Conservation (phyloP, 2,329 filamentous ascomycete species). For the Paraphaeosphaeria sporulosa region DNA sequence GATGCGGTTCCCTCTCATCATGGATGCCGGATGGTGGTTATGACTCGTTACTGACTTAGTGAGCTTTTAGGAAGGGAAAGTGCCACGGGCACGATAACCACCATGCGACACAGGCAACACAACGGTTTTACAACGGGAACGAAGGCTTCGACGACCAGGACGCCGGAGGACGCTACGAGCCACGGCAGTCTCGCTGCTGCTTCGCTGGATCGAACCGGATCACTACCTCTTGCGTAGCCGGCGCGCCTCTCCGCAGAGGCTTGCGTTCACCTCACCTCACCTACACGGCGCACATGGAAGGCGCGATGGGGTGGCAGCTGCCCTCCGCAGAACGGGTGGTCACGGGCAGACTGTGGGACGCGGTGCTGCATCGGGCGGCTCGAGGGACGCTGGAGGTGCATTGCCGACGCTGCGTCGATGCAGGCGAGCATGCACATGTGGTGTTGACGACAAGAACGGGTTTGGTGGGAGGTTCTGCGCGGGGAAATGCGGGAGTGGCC, state of each 20-base stretch:
- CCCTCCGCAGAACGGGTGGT: background rate
- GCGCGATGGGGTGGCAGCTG: background rate
- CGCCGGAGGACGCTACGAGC: slow-evolving; percentile 7
- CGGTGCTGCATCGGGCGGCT: slow-evolving; percentile 18
- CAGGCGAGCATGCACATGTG: slow-evolving; percentile 27
- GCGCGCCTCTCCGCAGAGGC: background rate
- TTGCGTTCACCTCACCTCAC: background rate
- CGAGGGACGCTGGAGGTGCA: slow-evolving; percentile 21
- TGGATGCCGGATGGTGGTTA: slow-evolving; percentile 16
- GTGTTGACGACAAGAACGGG: slow-evolving; percentile 25
- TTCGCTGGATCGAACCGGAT: background rate
- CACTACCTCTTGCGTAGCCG: background rate
- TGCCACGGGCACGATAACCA: slow-evolving; percentile 26
- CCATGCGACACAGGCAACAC: slow-evolving; percentile 32
- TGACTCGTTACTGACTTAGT: slow-evolving; percentile 17
- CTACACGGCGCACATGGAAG: slow-evolving; percentile 1
- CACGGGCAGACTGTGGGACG: background rate
- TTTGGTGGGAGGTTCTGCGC: slow-evolving; percentile 10
- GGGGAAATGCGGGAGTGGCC: slow-evolving; percentile 18
- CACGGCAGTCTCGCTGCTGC: slow-evolving; percentile 1
- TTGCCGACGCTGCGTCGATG: slow-evolving; percentile 23
- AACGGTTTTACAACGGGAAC: slow-evolving; percentile 25
- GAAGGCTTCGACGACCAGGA: slow-evolving; percentile 5
- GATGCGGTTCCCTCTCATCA: slow-evolving; percentile 21
- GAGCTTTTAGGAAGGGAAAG: slow-evolving; percentile 20